Evolutionary conservation across 352 stramenopile genomes (phyloP), one percentile per base, ranked within the genome.

Genomic region (Phytophthora fragariae): DNA sequence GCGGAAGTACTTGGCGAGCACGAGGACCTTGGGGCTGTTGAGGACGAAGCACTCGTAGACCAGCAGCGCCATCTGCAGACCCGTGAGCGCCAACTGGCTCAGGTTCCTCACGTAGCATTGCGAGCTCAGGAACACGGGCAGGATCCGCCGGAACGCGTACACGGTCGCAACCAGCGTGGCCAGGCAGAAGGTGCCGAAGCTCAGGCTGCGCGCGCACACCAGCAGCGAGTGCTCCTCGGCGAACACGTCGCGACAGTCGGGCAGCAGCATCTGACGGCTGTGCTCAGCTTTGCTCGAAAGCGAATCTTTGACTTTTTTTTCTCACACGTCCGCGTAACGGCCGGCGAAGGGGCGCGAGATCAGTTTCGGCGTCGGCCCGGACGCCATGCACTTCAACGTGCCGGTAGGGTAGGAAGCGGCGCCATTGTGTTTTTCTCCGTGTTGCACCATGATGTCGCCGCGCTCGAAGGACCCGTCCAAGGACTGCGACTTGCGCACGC

Each of bases 1-100:
- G 29, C 83, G 86, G 49, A 85, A 90, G 76, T 91, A 93, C 77
- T 93, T 93, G 75, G 79, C 71, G 24, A 86, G 69, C 50, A 93
- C 82, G 49, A 93, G 82, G 33, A 91, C 72, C 58, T 87, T 85
- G 53, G 83, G 56, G 72, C 73, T 88, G 70, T 89, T 90, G 47
- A 78, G 57, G 31, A 89, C 47, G 44, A 92, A 77, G 75, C 84
- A 93, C 73, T 91, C 83, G 65, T 84, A 81, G 56, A 81, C 83
- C 35, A 93, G 65, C 59, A 92, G 76, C 54, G 77, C 81, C 83
- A 93, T 93, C 60, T 93, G 84, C 31, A 89, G 49, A 46, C 47
- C 76, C 39, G 83, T 83, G 62, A 93, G 79, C 52, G 76, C 57
- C 55, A 92, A 70, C 84, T 92, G 89, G 60, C 62, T 72, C 54